Base-by-base conservation (phyloP, 768 basidiomycete species). In the Crassisporium funariophilum region DNA sequence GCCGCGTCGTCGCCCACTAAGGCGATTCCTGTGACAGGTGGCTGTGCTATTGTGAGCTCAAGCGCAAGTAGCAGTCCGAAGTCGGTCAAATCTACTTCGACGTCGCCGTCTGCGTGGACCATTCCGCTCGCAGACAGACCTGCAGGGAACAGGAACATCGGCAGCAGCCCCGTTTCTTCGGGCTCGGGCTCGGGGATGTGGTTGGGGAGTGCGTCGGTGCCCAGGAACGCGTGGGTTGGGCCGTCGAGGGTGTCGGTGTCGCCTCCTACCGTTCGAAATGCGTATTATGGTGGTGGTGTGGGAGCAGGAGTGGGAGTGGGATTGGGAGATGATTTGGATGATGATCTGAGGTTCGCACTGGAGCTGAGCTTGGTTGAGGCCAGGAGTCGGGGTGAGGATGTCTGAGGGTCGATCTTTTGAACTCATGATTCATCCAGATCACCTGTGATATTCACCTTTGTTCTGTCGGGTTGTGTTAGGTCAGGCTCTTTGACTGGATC, bases 321-420 rank as follows among this genome's bases (percentile, higher is more conserved):
- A 35, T 3, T 51, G 46, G 0, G 73, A 72, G 8, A n/a, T n/a
- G 74, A 76, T 12, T 73, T 81, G 54, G 85, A 89, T 47, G 83
- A 78, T 12, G 86, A 88, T 53, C 54, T 89, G 60, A 72, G 65
- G 39, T 75, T 81, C 52, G 86, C 81, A 9, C 75, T 89, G 10
- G 82, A 84, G 63, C 60, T 89, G 62, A 89, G 88, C 59, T 72
- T 89, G 19, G 83, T 77, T 1, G 88, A 89, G 57, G 83, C 81
- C n/a, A 65, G 58, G 43, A 74, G 70, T 50, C 67, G 68, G 3
- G 67, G 65, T 13, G 65, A 67, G 39, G 40, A 56, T 46, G 54
- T 52, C n/a, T 58, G 31, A 44, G 24, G 16, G 10, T n/a, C 29
- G n/a, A 31, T 10, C 29, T 10, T 5, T 2, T 31, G 29, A 31